Conservation (phyloP, 1,284 basidiomycete genomes). For the Marasmius fiardii region DNA sequence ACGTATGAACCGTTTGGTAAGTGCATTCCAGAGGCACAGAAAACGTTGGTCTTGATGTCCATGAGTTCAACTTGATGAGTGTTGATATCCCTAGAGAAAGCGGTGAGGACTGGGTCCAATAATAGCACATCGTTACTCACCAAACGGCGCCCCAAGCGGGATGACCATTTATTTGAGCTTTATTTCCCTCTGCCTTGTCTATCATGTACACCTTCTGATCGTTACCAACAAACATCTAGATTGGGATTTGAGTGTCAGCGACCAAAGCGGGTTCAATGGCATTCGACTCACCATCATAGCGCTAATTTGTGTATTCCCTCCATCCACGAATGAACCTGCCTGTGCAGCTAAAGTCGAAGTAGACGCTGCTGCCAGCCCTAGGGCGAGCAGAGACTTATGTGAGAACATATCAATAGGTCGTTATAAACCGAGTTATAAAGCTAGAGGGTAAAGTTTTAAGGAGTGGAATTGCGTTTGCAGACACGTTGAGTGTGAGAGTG, state of each 20-base stretch:
- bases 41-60: slow-evolving; percentile 78
- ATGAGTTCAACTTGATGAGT: slow-evolving; percentile 51
- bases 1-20: slow-evolving; percentile 61
- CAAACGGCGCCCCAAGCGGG: slow-evolving; percentile 52
- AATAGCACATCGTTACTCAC: slow-evolving; percentile 50
- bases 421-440: background rate
- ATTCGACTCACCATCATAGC: slow-evolving; percentile 26
- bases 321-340: slow-evolving; percentile 20
- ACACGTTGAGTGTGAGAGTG: background rate
- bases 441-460: background rate
- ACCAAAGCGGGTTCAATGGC: background rate
- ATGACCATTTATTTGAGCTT: slow-evolving; percentile 50
- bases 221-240: slow-evolving; percentile 49
- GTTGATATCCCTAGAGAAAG: slow-evolving; percentile 42
- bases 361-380: slow-evolving; percentile 31
- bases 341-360: slow-evolving; percentile 19
- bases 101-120: background rate
- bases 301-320: slow-evolving; percentile 21
- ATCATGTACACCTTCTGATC: slow-evolving; percentile 53
- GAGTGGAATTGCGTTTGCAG: background rate
- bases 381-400: slow-evolving; percentile 23
- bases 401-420: slow-evolving; percentile 19
- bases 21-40: slow-evolving; percentile 79
- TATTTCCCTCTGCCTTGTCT: slow-evolving; percentile 63
- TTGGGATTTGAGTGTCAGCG: too few relatives aligned